phyloP scores from a whole-genome alignment of 352 stramenopile species.

The Pythium angustatum region DNA sequence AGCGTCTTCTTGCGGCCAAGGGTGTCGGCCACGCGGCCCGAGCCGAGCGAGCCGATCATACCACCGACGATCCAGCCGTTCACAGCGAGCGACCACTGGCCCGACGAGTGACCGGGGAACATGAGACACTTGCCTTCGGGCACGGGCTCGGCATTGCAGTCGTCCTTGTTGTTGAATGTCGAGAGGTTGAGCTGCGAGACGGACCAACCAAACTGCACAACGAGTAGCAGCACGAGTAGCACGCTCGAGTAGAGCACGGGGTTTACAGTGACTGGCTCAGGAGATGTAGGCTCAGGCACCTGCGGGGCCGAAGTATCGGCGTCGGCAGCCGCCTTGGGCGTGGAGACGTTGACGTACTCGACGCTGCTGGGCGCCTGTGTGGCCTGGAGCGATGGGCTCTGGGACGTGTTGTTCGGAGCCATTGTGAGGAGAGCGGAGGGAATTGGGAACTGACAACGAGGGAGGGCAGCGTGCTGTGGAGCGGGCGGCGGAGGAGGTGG shows the following conservation, averaged over 20 bases:
- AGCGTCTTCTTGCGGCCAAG: conserved; percentile 49
- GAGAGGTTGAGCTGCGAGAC: conserved; percentile 54
- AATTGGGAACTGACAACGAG: conserved; percentile 2
- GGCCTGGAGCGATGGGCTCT: not conserved
- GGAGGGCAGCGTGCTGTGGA: too few species aligned
- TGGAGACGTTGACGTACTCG: conserved; percentile 13
- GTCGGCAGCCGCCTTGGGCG: not conserved
- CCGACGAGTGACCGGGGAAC: conserved; percentile 53
- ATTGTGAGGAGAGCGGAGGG: conserved; percentile 4
- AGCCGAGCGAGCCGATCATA: conserved; percentile 48
- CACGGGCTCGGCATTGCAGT: conserved; percentile 44
- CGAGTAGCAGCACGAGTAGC: conserved; percentile 38
- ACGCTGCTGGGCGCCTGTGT: not conserved
- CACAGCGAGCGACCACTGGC: conserved; percentile 47
- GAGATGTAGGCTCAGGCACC: not conserved
- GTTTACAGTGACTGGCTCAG: conserved; percentile 7
- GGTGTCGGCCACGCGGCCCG: conserved; percentile 38
- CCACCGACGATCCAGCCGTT: conserved; percentile 66
- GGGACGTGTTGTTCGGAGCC: not conserved
- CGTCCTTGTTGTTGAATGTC: conserved; percentile 43
- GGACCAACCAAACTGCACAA: conserved; percentile 58
- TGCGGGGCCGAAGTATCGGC: not conserved
- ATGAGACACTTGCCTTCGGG: conserved; percentile 45
- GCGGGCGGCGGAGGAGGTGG: too few species aligned
- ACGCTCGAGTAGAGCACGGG: conserved; percentile 46